Conservation (phyloP, 2,329 filamentous ascomycete genomes). For the Cladosporium austrohemisphaericum region DNA sequence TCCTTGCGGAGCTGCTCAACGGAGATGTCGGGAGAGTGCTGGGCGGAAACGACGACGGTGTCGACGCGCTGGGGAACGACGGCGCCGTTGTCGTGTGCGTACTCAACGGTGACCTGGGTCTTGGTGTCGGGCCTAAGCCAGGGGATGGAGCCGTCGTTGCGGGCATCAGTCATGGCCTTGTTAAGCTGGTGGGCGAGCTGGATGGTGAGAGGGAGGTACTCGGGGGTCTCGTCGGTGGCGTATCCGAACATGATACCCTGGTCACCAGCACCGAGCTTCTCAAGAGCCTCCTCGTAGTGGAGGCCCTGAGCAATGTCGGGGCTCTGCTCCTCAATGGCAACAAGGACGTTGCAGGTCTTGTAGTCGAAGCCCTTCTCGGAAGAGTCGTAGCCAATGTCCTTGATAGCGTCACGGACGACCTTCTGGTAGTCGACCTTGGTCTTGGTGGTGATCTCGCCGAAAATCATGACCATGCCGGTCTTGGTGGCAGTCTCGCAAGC, state of each 20-base stretch:
- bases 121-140: slow-evolving; percentile 99
- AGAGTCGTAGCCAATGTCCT: slow-evolving; percentile 98
- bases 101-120: slow-evolving; percentile 99
- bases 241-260: slow-evolving; percentile 99
- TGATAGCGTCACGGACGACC: slow-evolving; percentile 88
- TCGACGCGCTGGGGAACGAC: slow-evolving; percentile 90
- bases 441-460: slow-evolving; percentile 98
- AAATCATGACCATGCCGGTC: slow-evolving; percentile 99
- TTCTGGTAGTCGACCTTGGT: slow-evolving; percentile 96
- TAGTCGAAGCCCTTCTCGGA: slow-evolving; percentile 99
- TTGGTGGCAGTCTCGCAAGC: slow-evolving; percentile 99
- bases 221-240: slow-evolving; percentile 97
- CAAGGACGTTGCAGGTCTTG: slow-evolving; percentile 98
- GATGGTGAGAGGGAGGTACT: slow-evolving; percentile 91
- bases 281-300: slow-evolving; percentile 94
- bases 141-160: slow-evolving; percentile 78
- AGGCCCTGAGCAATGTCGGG: slow-evolving; percentile 98
- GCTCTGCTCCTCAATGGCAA: slow-evolving; percentile 98
- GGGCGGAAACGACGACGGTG: slow-evolving; percentile 94
- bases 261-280: slow-evolving; percentile 97
- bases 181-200: slow-evolving; percentile 97
- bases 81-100: slow-evolving; percentile 91
- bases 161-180: slow-evolving; percentile 84
- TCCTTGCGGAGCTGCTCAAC: slow-evolving; percentile 91
- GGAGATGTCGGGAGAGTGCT: slow-evolving; percentile 83